Evolutionary conservation across 1,284 basidiomycete genomes (phyloP).

Genomic region (Tetrapyrgos nigripes): DNA sequence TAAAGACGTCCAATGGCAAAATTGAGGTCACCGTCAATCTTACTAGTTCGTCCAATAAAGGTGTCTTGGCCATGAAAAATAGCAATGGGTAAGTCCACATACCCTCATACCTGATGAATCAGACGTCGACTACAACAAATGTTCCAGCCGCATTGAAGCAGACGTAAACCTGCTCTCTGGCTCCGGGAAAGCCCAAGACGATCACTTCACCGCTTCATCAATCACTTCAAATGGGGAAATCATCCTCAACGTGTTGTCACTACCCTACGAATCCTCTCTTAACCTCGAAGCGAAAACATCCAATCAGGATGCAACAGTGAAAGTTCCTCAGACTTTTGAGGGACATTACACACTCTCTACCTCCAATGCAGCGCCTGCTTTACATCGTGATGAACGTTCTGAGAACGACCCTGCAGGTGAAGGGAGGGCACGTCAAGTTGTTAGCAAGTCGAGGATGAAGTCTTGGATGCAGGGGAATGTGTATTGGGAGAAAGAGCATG

Average conservation of each 20-base stretch:
- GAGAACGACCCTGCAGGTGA: neutral
- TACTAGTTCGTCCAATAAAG: slow-evolving; percentile 5
- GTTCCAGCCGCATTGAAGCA: neutral
- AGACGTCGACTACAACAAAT: neutral
- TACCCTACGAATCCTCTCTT: slow-evolving; percentile 10
- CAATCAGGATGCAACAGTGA: slow-evolving; percentile 12
- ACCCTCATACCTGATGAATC: neutral
- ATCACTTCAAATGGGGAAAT: slow-evolving; percentile 13
- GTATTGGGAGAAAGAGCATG: slow-evolving; percentile 1
- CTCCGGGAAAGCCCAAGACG: neutral
- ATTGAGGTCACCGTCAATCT: slow-evolving; percentile 23
- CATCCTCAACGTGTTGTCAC: slow-evolving; percentile 1
- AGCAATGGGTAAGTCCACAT: slow-evolving; percentile 20
- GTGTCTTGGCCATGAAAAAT: slow-evolving; percentile 17
- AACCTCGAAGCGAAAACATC: slow-evolving; percentile 8
- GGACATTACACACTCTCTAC: slow-evolving; percentile 14
- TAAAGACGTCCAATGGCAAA: slow-evolving; percentile 22
- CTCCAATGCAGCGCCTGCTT: neutral
- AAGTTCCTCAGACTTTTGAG: slow-evolving; percentile 18
- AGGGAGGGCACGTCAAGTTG: neutral
- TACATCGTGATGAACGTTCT: neutral
- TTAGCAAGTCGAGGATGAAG: neutral
- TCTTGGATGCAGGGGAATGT: neutral
- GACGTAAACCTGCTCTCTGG: neutral
- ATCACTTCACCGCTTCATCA: slow-evolving; percentile 1